Conservation (phyloP, 352 stramenopile species). For the Phytophthora pistaciae region DNA sequence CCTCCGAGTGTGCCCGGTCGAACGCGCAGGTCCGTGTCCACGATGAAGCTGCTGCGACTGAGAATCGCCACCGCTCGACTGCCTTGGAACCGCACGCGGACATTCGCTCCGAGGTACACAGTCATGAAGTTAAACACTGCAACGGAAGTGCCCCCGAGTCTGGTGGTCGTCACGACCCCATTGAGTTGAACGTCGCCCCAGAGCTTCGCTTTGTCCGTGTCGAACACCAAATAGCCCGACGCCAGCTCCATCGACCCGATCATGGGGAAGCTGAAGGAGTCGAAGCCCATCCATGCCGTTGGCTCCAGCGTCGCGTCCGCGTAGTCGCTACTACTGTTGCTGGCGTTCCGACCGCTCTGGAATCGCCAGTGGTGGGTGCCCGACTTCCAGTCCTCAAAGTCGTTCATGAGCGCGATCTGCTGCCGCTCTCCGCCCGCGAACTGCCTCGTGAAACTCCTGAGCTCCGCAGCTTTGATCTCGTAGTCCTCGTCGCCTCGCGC, state of each 20-base stretch:
- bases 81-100: constrained; percentile 89
- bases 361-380: constrained; percentile 85
- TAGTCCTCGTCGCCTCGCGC: constrained; percentile 92
- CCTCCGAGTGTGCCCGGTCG: constrained; percentile 93
- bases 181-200: constrained; percentile 67
- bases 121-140: constrained; percentile 97
- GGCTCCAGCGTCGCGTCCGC: constrained; percentile 28
- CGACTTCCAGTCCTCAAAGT: constrained; percentile 97
- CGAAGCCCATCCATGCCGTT: constrained; percentile 48
- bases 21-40: constrained; percentile 89
- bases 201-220: constrained; percentile 67
- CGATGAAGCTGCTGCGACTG: constrained; percentile 90
- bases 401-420: constrained; percentile 85
- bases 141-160: constrained; percentile 83
- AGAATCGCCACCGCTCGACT: constrained; percentile 90
- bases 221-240: constrained; percentile 79
- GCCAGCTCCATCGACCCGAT: constrained; percentile 84
- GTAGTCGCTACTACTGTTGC: constrained; percentile 14
- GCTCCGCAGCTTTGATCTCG: constrained; percentile 69
- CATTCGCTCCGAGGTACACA: constrained; percentile 88
- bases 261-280: constrained; percentile 69
- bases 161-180: constrained; percentile 70
- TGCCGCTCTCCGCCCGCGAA: constrained; percentile 86
- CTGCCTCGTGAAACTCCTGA: constrained; percentile 80
- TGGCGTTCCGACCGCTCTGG: constrained; percentile 2